Evolutionary conservation across 306 rosid species (phyloP).

Genomic region (Sechiopsis laciniata): DNA sequence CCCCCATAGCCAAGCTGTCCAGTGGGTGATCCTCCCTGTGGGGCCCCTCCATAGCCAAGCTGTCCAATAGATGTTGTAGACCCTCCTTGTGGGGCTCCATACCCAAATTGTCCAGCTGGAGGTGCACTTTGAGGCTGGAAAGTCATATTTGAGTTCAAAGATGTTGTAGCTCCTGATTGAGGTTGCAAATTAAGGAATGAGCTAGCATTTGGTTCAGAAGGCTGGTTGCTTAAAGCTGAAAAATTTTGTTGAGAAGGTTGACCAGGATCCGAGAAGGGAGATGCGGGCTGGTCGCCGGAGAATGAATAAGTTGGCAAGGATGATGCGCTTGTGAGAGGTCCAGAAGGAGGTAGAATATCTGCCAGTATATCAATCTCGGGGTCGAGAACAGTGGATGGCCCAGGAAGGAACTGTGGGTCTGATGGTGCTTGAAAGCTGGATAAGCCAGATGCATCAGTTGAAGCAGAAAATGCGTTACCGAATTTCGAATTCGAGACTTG

Average conservation of each 20-base stretch:
- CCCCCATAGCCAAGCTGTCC: constrained; percentile 38
- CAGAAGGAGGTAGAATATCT: constrained; percentile 58
- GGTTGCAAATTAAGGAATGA: constrained; percentile 46
- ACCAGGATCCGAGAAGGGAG: constrained; percentile 28
- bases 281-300: constrained; percentile 23
- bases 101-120: constrained; percentile 10
- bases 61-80: not conserved
- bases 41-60: constrained; percentile 28
- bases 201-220: constrained; percentile 36
- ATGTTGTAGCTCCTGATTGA: constrained; percentile 38
- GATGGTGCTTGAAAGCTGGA: constrained; percentile 33
- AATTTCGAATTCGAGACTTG: constrained; percentile 44
- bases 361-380: constrained; percentile 69
- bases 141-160: constrained; percentile 26
- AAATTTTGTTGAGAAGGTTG: constrained; percentile 35
- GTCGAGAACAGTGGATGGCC: constrained; percentile 31
- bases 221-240: constrained; percentile 39
- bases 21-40: constrained; percentile 24
- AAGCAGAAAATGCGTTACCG: constrained; percentile 54
- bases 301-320: constrained; percentile 44
- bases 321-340: constrained; percentile 36
- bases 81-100: constrained; percentile 15
- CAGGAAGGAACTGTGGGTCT: constrained; percentile 48
- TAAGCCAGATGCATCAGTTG: constrained; percentile 39
- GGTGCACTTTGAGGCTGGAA: constrained; percentile 46